Base-by-base conservation (phyloP, 495 filamentous ascomycete genomes). In the Neurospora sp. region DNA sequence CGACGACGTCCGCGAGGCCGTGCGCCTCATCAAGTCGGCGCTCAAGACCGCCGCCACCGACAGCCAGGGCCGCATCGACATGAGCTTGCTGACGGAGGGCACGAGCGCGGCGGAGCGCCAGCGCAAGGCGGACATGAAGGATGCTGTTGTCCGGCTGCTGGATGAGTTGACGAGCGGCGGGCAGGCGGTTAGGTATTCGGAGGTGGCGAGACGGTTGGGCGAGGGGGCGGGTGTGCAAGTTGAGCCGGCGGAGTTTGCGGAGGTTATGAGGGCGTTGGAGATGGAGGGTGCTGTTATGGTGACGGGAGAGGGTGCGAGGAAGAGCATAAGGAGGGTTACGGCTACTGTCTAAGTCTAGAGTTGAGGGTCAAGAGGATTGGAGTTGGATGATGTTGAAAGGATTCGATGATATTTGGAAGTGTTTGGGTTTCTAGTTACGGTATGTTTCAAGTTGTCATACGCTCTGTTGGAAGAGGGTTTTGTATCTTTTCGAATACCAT, bases 11-110 rank as follows among this genome's bases (percentile, higher is more conserved):
- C 82, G 90, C 16, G 96, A 99, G 84, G 95, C 96, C 6, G 93
- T 97, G 14, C 91, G 96, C 12, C 86, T 99, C 72, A 99, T 98
- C 83, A 91, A 92, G 76, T 91, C 90, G 0, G 96, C 96, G n/a
- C 90, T 99, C 78, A 98, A 99, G 86, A 94, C 96, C 77, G 92
- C 95, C 0, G 96, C 96, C 8, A 99, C 96, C 0, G 96, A 99
- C 81, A 81, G 93, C 1, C 97, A 97, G 40, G 96, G 96, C 44
- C 85, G 97, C 72, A 98, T 99, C 78, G 96, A 99, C 78, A 98
- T 99, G 96, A 90, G 92, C 72, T 84, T 99, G 72, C 85, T 99
- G 69, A 97, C 94, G 2, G 96, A 97, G 77, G 96, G 96, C 14
- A 95, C 93, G 11, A 93, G 92, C 75, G 90, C 93, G 3, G 90